Evolutionary conservation across 2,329 filamentous ascomycete species (phyloP).

Genomic region (Drechslerella stenobrocha): DNA sequence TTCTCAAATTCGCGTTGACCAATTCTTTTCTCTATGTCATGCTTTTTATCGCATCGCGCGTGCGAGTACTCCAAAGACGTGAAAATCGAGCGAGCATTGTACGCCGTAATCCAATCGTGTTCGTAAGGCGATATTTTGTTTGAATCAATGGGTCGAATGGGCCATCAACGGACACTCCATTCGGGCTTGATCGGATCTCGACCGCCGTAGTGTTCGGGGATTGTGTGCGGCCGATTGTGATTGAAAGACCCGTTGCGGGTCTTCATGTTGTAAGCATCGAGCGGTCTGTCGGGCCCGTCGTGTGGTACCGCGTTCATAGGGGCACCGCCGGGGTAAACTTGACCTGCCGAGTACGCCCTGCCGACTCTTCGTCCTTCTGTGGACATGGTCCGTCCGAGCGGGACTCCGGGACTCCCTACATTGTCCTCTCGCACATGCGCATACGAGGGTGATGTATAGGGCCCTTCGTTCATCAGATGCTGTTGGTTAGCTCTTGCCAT

Average conservation of each 20-base stretch:
- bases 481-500: slow-evolving; percentile 44
- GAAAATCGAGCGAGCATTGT: slow-evolving; percentile 15
- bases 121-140: slow-evolving; percentile 21
- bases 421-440: slow-evolving; percentile 42
- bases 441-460: slow-evolving; percentile 45
- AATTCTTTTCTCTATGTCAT: slow-evolving; percentile 35
- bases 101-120: slow-evolving; percentile 35
- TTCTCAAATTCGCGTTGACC: slow-evolving; percentile 10
- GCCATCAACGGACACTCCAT: slow-evolving; percentile 35
- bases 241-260: slow-evolving; percentile 43
- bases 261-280: slow-evolving; percentile 40
- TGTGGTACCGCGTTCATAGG: slow-evolving; percentile 17
- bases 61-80: slow-evolving; percentile 21
- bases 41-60: slow-evolving; percentile 28
- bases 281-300: slow-evolving; percentile 37
- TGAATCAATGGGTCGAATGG: slow-evolving; percentile 7
- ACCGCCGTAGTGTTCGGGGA: slow-evolving; percentile 33
- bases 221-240: slow-evolving; percentile 37
- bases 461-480: slow-evolving; percentile 43
- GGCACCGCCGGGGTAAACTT: slow-evolving; percentile 40
- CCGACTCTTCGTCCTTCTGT: slow-evolving; percentile 37
- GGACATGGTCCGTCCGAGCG: slow-evolving; percentile 32
- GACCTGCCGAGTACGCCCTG: slow-evolving; percentile 38
- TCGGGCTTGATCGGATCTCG: slow-evolving; percentile 42
- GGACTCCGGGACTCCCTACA: slow-evolving; percentile 33